Conservation (phyloP, 495 filamentous ascomycete genomes). For the Tricharina praecox region DNA sequence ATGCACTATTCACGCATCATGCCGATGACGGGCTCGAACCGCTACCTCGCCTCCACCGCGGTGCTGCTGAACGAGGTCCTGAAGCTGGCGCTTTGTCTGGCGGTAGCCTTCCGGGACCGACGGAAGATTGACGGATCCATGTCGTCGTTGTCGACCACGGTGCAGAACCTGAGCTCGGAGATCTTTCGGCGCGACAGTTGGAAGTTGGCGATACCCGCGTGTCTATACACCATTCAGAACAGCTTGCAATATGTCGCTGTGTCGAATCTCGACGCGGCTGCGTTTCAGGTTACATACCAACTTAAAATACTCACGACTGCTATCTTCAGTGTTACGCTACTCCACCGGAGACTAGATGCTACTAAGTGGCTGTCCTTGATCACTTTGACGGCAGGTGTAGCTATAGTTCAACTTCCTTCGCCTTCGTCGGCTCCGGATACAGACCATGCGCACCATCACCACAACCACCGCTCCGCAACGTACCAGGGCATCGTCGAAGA, state of each 20-base stretch:
- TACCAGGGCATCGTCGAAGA: constrained; percentile 89
- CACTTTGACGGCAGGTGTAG: constrained; percentile 67
- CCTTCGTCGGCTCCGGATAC: constrained; percentile 22
- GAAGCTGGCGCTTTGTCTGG: constrained; percentile 72
- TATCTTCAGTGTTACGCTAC: constrained; percentile 63
- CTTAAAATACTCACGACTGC: constrained; percentile 84
- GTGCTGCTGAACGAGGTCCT: constrained; percentile 87
- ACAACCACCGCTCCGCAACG: constrained; percentile 64
- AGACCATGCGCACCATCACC: constrained; percentile 33
- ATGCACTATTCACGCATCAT: constrained; percentile 90
- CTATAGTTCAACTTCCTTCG: constrained; percentile 63
- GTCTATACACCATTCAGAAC: constrained; percentile 79
- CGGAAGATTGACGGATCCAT: constrained; percentile 31
- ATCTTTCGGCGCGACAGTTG: constrained; percentile 89
- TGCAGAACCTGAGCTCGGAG: constrained; percentile 57
- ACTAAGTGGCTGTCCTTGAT: constrained; percentile 67
- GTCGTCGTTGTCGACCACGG: constrained; percentile 61
- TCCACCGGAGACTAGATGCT: constrained; percentile 48
- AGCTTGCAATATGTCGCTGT: constrained; percentile 82
- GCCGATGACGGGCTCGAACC: constrained; percentile 60
- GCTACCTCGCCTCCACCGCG: constrained; percentile 85
- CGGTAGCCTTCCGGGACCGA: constrained; percentile 69
- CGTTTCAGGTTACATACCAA: constrained; percentile 86
- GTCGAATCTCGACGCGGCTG: constrained; percentile 75
- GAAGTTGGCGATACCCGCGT: constrained; percentile 83